Conservation (phyloP, 2,329 filamentous ascomycete genomes). For the Penicillium polonicum region DNA sequence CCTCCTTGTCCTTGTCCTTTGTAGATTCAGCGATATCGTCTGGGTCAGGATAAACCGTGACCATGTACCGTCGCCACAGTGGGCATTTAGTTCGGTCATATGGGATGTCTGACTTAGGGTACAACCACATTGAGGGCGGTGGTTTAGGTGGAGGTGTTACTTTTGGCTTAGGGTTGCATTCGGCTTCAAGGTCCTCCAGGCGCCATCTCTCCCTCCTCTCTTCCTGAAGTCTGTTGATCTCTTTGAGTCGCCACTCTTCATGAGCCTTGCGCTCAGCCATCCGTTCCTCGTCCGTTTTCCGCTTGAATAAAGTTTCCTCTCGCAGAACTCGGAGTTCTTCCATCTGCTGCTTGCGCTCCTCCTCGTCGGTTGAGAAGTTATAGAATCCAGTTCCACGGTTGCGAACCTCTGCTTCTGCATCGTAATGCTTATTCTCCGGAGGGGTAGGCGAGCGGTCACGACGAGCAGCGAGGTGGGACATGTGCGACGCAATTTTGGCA, state of each 20-base stretch:
- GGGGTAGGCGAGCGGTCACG: conserved; percentile 78
- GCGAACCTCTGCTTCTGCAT: conserved; percentile 77
- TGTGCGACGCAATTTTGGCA: conserved; percentile 61
- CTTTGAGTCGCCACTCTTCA: conserved; percentile 50
- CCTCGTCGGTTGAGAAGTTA: conserved; percentile 77
- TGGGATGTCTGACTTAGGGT: neutral
- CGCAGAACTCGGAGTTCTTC: conserved; percentile 66
- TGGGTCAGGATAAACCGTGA: neutral
- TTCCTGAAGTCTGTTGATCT: conserved; percentile 45
- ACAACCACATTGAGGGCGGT: neutral
- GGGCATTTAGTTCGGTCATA: neutral
- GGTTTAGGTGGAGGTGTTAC: neutral
- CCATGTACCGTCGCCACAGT: neutral
- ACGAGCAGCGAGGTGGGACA: conserved; percentile 75
- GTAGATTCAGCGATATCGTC: neutral
- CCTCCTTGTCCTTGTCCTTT: neutral
- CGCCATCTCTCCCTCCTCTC: conserved; percentile 35
- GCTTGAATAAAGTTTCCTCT: conserved; percentile 64
- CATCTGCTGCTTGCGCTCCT: conserved; percentile 70
- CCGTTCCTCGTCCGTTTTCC: conserved; percentile 57
- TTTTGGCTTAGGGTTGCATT: neutral
- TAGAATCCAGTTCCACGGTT: conserved; percentile 91
- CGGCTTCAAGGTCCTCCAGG: neutral
- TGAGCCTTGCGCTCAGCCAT: conserved; percentile 59
- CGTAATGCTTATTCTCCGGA: conserved; percentile 78